These are phyloP conservation scores for Mucor piriformis DNA, from an alignment of 371 early-diverging fungal genomes.

Conservation along the genomic window DNA sequence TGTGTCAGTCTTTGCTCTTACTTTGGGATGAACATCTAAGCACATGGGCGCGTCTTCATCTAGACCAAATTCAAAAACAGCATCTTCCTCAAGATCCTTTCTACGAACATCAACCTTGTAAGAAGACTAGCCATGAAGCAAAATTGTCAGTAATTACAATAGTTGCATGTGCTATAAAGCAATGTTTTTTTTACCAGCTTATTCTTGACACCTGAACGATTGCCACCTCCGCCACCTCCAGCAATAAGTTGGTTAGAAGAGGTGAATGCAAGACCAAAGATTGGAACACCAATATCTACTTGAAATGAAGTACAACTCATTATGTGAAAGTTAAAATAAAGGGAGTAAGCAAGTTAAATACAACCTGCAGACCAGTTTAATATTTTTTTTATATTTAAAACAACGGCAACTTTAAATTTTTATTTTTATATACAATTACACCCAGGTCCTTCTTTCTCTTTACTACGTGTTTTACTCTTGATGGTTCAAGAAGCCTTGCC, in stretches of 20 bases:
- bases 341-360: neutral
- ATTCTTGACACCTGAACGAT: conserved; percentile 72
- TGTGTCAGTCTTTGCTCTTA: conserved; percentile 26
- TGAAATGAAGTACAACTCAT: conserved; percentile 39
- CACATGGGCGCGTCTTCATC: conserved; percentile 79
- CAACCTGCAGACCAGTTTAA: neutral
- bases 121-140: no score
- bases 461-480: conserved; percentile 36
- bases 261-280: conserved; percentile 67
- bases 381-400: neutral
- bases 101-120: conserved; percentile 56
- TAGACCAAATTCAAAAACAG: conserved; percentile 52
- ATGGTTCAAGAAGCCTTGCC: conserved; percentile 45
- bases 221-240: conserved; percentile 75
- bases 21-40: conserved; percentile 65
- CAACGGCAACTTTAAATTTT: neutral
- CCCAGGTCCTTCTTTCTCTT: neutral
- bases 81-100: conserved; percentile 52
- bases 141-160: no score
- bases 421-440: neutral
- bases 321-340: neutral
- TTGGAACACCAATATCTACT: conserved; percentile 64
- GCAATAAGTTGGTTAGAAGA: conserved; percentile 58
- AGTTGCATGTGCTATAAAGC: neutral
- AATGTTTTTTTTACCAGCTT: conserved; percentile 66